Conservation (phyloP, 2,329 filamentous ascomycete species). For the Colletotrichum somersetense region DNA sequence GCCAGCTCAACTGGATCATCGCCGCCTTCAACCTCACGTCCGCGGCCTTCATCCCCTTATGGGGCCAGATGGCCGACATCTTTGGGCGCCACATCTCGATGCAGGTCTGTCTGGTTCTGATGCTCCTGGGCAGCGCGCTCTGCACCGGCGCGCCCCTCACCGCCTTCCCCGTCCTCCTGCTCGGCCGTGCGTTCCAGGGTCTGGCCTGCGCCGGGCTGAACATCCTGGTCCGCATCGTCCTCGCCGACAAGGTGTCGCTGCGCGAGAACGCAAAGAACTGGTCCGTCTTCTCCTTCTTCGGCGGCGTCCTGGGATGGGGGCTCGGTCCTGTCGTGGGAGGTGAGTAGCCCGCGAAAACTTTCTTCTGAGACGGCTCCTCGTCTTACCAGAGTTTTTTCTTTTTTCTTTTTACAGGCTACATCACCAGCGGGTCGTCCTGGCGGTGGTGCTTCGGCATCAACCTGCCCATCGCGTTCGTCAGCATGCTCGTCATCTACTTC, state of each 20-base stretch:
- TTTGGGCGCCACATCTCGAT: slow-evolving; percentile 73
- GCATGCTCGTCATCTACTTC: slow-evolving; percentile 66
- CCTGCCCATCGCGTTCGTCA: slow-evolving; percentile 66
- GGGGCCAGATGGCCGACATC: slow-evolving; percentile 73
- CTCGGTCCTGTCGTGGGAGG: slow-evolving; percentile 73
- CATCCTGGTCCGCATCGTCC: slow-evolving; percentile 71
- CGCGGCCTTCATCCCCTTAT: slow-evolving; percentile 75
- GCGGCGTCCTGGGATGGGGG: slow-evolving; percentile 67
- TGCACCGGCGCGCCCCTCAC: slow-evolving; percentile 68
- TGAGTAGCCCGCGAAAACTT: slow-evolving; percentile 24
- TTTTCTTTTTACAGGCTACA: slow-evolving; percentile 52
- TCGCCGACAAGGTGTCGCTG: slow-evolving; percentile 73
- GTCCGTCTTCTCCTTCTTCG: slow-evolving; percentile 71
- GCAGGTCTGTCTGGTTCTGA: slow-evolving; percentile 70
- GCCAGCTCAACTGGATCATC: slow-evolving; percentile 77
- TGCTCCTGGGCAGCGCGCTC: slow-evolving; percentile 71
- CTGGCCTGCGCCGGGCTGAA: slow-evolving; percentile 71
- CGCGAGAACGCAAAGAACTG: slow-evolving; percentile 73
- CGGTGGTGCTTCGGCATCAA: slow-evolving; percentile 76
- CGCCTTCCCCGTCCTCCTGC: slow-evolving; percentile 69
- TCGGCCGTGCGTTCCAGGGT: slow-evolving; percentile 74
- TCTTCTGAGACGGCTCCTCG: not conserved
- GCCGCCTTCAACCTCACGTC: slow-evolving; percentile 77
- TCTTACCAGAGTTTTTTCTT: not conserved
- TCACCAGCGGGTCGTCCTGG: slow-evolving; percentile 67